A percentile compares a stretch with the other conserved stretches of the same genome.
These are phyloP conservation scores for Colletotrichum orbiculare DNA, from an alignment of 2,329 filamentous ascomycete genomes.

Conservation along the genomic window DNA sequence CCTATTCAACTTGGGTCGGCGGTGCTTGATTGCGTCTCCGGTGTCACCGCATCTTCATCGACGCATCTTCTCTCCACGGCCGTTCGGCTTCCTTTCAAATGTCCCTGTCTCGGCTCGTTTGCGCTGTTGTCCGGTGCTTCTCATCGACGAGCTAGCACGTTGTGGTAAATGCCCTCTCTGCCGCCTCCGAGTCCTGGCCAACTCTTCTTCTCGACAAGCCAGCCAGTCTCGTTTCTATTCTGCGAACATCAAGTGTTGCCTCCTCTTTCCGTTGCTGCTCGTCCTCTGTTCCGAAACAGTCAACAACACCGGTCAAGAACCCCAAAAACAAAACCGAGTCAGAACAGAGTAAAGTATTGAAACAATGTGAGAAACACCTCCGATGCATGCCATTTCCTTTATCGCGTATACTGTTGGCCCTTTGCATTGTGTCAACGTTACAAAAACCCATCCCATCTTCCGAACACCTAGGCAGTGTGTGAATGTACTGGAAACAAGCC, in stretches of 20 bases:
- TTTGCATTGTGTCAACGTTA: conserved; percentile 36
- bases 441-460: conserved; percentile 35
- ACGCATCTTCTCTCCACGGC: neutral
- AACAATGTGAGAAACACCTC: conserved; percentile 27
- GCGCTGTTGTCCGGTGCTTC: too few species aligned
- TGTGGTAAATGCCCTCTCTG: too few species aligned
- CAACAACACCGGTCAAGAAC: neutral
- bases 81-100: neutral
- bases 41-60: neutral
- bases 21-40: neutral
- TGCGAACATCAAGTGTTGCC: neutral
- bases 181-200: too few species aligned
- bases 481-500: conserved; percentile 37
- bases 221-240: too few species aligned
- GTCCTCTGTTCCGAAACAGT: conserved; percentile 1
- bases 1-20: neutral
- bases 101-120: too few species aligned
- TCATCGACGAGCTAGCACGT: too few species aligned
- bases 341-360: conserved; percentile 5
- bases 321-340: conserved; percentile 2
- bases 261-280: neutral
- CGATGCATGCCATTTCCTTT: conserved; percentile 36
- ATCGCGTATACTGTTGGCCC: conserved; percentile 37
- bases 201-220: too few species aligned
- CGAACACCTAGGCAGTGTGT: conserved; percentile 37